phyloP scores from a whole-genome alignment of 2,329 filamentous ascomycete genomes.

The Fusarium udum region DNA sequence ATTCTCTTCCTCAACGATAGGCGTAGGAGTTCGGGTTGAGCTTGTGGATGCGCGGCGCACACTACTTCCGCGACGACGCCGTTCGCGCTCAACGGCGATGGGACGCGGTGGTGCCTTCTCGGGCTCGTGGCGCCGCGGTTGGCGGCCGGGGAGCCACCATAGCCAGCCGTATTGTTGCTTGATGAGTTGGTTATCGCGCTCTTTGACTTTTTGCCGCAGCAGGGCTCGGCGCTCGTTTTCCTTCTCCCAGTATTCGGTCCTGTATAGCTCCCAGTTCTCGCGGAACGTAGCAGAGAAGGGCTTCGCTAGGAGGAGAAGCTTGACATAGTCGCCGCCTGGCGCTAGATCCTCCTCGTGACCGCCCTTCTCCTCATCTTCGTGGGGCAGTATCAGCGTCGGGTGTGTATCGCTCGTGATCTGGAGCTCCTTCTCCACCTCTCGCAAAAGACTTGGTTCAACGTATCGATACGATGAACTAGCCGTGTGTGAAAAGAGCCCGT shows the following conservation, averaged over 20 bases:
- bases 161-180: conserved; percentile 77
- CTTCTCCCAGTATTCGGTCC: conserved; percentile 94
- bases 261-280: conserved; percentile 96
- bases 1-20: conserved; percentile 59
- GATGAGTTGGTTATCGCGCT: conserved; percentile 73
- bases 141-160: conserved; percentile 83
- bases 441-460: conserved; percentile 72
- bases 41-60: conserved; percentile 62
- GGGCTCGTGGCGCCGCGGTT: conserved; percentile 48
- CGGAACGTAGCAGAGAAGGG: conserved; percentile 94
- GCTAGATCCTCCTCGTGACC: conserved; percentile 91
- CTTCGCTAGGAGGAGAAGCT: conserved; percentile 89
- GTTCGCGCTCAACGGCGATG: conserved; percentile 56
- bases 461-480: conserved; percentile 78
- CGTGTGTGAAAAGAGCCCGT: conserved; percentile 74
- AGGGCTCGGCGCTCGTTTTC: conserved; percentile 89
- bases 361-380: conserved; percentile 68
- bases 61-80: conserved; percentile 61
- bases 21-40: conserved; percentile 61
- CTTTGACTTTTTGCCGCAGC: conserved; percentile 74
- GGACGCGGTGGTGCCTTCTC: conserved; percentile 56
- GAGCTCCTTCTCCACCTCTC: conserved; percentile 68
- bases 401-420: conserved; percentile 56
- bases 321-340: conserved; percentile 89
- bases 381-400: conserved; percentile 54